Conservation (phyloP, 257 asterid species). For the Petrea volubilis region DNA sequence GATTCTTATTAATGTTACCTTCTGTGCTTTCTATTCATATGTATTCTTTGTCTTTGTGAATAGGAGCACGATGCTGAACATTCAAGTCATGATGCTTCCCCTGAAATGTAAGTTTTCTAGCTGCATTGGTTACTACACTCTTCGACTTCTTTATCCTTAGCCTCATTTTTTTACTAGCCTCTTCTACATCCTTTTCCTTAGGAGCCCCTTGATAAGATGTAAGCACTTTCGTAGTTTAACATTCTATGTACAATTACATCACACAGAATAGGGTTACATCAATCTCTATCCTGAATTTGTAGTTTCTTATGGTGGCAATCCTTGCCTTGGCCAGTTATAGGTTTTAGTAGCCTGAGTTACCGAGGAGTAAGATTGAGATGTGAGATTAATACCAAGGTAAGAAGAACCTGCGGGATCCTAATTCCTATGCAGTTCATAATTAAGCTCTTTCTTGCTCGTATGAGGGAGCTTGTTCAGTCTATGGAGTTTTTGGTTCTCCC, state of each 20-base stretch:
- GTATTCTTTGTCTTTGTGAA: conserved; percentile 19
- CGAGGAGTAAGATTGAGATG: conserved; percentile 26
- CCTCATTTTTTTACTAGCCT: too few relatives aligned
- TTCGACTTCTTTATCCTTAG: too few relatives aligned
- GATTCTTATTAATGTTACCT: conserved; percentile 17
- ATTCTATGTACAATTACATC: not conserved
- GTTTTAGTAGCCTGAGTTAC: conserved; percentile 5
- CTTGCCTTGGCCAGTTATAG: conserved; percentile 10
- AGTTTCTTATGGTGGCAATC: conserved; percentile 10
- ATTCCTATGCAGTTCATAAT: not conserved
- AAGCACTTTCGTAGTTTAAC: not conserved
- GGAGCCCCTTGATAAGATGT: not conserved
- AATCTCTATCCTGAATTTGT: not conserved
- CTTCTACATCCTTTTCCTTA: not conserved
- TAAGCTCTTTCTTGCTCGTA: conserved; percentile 13
- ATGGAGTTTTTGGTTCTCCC: conserved; percentile 10
- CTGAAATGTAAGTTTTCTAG: conserved; percentile 63
- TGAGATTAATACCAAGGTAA: conserved; percentile 13
- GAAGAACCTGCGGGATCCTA: conserved; percentile 3
- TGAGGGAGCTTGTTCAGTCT: not conserved
- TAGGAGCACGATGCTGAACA: conserved; percentile 63
- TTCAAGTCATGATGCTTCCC: conserved; percentile 57
- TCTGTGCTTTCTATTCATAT: not conserved
- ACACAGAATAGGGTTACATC: not conserved
- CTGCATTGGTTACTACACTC: not conserved